These are phyloP conservation scores for Mycena rebaudengoi DNA, from an alignment of 768 basidiomycete species.

Conservation along the genomic window DNA sequence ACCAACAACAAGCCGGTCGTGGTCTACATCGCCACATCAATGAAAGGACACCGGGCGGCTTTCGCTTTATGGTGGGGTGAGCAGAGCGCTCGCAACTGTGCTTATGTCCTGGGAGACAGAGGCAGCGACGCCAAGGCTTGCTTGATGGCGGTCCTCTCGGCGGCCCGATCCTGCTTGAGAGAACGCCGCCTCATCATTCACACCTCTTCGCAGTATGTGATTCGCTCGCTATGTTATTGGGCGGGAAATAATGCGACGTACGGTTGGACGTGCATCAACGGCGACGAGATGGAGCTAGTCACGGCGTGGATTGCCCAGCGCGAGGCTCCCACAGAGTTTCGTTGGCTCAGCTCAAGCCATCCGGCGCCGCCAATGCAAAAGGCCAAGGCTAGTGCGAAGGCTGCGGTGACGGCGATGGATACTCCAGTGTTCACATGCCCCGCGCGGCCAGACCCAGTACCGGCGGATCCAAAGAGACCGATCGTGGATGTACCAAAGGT, in stretches of 20 bases:
- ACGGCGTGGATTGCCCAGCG: neutral
- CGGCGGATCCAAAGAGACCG: neutral
- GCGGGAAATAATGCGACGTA: neutral
- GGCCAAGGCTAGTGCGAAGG: neutral
- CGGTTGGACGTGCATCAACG: neutral
- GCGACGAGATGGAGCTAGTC: neutral
- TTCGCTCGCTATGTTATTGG: conserved; percentile 3
- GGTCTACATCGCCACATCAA: neutral
- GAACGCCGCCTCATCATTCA: neutral
- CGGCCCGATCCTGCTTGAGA: neutral
- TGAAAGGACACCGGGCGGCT: neutral
- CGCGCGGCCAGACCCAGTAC: too few relatives aligned
- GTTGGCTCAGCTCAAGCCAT: neutral
- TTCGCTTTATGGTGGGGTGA: neutral
- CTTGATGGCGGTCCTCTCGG: neutral
- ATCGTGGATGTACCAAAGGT: neutral
- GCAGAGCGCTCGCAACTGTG: neutral
- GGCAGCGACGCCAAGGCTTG: neutral
- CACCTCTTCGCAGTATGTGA: neutral
- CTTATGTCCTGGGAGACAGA: too few relatives aligned
- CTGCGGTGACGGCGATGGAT: neutral
- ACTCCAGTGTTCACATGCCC: too few relatives aligned
- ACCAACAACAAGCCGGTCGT: neutral
- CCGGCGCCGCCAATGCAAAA: neutral
- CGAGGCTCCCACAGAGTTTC: neutral